phyloP scores from a whole-genome alignment of 257 asterid genomes.

The Solanum verrucosum region DNA sequence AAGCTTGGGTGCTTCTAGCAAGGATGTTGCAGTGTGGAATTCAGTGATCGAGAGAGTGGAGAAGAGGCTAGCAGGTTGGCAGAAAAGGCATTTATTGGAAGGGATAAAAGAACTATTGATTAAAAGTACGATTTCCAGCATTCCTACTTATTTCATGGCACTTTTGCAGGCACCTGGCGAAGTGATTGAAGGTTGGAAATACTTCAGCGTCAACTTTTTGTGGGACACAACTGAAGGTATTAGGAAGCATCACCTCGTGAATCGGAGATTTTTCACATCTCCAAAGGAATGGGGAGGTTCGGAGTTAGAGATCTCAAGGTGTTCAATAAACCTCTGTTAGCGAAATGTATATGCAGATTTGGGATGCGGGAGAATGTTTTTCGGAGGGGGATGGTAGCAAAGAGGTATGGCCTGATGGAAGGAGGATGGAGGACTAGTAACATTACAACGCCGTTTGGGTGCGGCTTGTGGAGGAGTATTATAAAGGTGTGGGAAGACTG shows the following conservation, averaged over 20 bases:
- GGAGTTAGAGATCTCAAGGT: not conserved
- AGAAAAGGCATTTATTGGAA: not conserved
- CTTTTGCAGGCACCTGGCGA: not conserved
- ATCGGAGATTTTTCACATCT: not conserved
- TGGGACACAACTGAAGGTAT: not conserved
- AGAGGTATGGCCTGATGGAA: not conserved
- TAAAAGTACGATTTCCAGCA: not conserved
- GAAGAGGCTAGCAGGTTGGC: not conserved
- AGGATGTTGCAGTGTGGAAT: not conserved
- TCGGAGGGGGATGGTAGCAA: not conserved
- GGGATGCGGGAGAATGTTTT: not conserved
- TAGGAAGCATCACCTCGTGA: not conserved
- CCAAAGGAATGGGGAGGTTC: not conserved
- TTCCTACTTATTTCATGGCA: not conserved
- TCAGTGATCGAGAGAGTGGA: not conserved
- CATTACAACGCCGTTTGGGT: not conserved
- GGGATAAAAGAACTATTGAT: not conserved
- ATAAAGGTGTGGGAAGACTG: not conserved
- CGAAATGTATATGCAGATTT: not conserved
- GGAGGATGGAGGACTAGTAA: not conserved
- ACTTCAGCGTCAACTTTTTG: not conserved
- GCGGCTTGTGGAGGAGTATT: not conserved
- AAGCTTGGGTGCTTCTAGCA: not conserved
- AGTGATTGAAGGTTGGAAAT: not conserved
- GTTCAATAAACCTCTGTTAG: not conserved